Evolutionary conservation across 441 rosid genomes (phyloP).

Genomic region (Monsonia emarginata): DNA sequence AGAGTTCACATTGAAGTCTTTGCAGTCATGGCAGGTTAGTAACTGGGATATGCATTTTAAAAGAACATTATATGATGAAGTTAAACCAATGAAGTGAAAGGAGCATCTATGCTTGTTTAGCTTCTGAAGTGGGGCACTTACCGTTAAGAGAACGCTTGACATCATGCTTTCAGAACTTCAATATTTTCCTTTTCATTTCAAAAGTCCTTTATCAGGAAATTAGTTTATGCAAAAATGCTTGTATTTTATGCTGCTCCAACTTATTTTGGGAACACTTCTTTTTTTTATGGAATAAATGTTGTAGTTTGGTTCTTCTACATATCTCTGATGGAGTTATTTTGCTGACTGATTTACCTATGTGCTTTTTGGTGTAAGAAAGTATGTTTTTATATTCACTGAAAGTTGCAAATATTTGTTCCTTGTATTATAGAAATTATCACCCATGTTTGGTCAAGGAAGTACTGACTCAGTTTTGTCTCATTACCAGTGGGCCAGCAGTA

Average conservation of each 20-base stretch:
- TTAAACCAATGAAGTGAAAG: background rate
- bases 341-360: background rate
- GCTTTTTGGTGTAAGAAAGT: background rate
- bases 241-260: background rate
- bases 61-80: background rate
- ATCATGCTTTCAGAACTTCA: background rate
- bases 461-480: slow-evolving; percentile 17
- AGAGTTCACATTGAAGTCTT: slow-evolving; percentile 83
- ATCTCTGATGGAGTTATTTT: background rate
- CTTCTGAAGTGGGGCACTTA: background rate
- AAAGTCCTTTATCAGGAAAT: background rate
- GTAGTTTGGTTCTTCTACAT: background rate
- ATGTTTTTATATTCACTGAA: background rate
- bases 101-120: background rate
- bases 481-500: slow-evolving; percentile 98
- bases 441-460: background rate
- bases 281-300: background rate
- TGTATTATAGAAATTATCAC: background rate
- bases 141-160: background rate
- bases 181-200: background rate
- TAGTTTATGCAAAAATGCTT: background rate
- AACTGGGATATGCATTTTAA: background rate
- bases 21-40: slow-evolving; percentile 97
- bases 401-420: background rate
- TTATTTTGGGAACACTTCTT: background rate